A percentile compares a stretch with the other conserved stretches of the same genome.
These are phyloP conservation scores for Piper longum DNA, from an alignment of 164 flowering plant genomes.

Conservation along the genomic window DNA sequence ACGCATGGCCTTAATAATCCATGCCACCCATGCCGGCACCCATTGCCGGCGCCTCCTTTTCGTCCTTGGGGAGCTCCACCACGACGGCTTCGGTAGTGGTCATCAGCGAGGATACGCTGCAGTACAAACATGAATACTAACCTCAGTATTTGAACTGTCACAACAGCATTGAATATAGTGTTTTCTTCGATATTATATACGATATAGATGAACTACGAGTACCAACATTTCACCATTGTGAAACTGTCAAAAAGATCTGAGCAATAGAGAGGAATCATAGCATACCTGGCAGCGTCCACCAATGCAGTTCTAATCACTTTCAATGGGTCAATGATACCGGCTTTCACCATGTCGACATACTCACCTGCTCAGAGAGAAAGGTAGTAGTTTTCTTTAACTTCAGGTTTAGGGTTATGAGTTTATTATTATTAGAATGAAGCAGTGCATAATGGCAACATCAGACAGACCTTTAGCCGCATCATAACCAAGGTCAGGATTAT, in stretches of 20 bases:
- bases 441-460: neutral
- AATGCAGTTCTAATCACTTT: slow-evolving; percentile 95
- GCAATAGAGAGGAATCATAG: neutral
- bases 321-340: slow-evolving; percentile 90
- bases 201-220: too few species aligned
- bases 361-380: slow-evolving; percentile 41
- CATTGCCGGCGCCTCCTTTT: slow-evolving; percentile 45
- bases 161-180: too few species aligned
- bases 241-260: too few species aligned
- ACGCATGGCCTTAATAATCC: slow-evolving; percentile 35
- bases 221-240: too few species aligned
- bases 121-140: neutral
- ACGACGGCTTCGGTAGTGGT: slow-evolving; percentile 76
- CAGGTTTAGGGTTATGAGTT: too few species aligned
- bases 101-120: slow-evolving; percentile 85
- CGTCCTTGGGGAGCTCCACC: slow-evolving; percentile 71
- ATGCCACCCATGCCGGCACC: slow-evolving; percentile 72
- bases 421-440: neutral
- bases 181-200: too few species aligned
- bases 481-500: slow-evolving; percentile 75
- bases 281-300: slow-evolving; percentile 92
- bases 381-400: neutral
- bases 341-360: slow-evolving; percentile 90
- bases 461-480: slow-evolving; percentile 91
- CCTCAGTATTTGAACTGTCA: neutral